phyloP scores from a whole-genome alignment of 345 rosid species.

The Camelina laxa region DNA sequence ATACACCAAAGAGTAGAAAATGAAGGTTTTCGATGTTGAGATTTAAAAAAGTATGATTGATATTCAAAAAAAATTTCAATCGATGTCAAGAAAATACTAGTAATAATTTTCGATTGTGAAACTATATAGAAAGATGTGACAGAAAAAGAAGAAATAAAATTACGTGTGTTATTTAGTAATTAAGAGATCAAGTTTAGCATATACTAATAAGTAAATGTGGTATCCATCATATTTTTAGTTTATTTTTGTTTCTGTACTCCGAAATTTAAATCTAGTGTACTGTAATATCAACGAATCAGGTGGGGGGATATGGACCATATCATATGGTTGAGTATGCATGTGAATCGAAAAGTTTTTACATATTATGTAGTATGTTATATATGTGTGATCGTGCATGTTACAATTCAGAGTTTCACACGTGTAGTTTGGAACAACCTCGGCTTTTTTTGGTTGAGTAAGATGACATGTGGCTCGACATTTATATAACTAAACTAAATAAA shows the following conservation, averaged over 20 bases:
- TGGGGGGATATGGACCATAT: too few relatives aligned
- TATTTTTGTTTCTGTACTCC: too few relatives aligned
- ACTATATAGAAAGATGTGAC: not conserved
- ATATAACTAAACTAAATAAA: not conserved
- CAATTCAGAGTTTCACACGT: constrained; percentile 26
- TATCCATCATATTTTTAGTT: not conserved
- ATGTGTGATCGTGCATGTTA: constrained; percentile 10
- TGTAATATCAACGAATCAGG: not conserved
- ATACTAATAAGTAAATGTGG: not conserved
- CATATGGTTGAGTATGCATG: not conserved
- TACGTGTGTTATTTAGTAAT: too few relatives aligned
- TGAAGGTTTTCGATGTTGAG: not conserved
- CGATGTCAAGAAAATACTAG: constrained; percentile 11
- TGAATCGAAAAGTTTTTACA: too few relatives aligned
- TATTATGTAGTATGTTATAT: not conserved
- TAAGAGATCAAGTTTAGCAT: not conserved
- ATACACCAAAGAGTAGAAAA: not conserved
- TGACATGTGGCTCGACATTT: constrained; percentile 12
- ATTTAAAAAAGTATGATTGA: not conserved
- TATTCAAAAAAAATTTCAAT: not conserved
- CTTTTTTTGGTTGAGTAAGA: constrained; percentile 22
- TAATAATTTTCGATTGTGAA: not conserved
- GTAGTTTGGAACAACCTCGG: constrained; percentile 36
- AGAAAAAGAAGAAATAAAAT: not conserved
- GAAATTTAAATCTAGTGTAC: not conserved